Evolutionary conservation across 2,329 filamentous ascomycete species (phyloP).

Genomic region (Penicillium paneum): DNA sequence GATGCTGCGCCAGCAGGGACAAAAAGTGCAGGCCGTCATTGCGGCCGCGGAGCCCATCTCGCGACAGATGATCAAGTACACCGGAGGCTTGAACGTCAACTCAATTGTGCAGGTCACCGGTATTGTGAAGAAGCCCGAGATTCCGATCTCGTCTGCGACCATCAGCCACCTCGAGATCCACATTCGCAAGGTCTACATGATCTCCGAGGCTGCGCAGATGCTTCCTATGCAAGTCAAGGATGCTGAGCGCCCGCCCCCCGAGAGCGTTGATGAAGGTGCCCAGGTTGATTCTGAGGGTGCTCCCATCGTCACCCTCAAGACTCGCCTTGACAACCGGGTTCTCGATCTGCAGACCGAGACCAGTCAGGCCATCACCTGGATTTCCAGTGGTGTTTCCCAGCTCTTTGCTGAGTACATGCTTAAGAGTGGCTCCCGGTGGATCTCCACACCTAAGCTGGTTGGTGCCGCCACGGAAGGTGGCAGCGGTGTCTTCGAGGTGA

Average conservation of each 20-base stretch:
- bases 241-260: constrained; percentile 48
- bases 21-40: constrained; percentile 78
- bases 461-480: constrained; percentile 91
- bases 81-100: constrained; percentile 69
- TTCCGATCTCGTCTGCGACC: constrained; percentile 82
- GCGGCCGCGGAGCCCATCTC: constrained; percentile 63
- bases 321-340: constrained; percentile 83
- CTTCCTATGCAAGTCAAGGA: constrained; percentile 60
- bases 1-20: constrained; percentile 74
- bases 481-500: constrained; percentile 82
- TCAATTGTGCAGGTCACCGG: constrained; percentile 80
- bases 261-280: constrained; percentile 44
- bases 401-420: constrained; percentile 79
- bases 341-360: constrained; percentile 90
- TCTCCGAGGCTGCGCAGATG: constrained; percentile 61
- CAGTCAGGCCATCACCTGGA: constrained; percentile 80
- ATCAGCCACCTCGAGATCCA: constrained; percentile 82
- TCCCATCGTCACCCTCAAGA: constrained; percentile 76
- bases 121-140: constrained; percentile 73
- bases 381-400: constrained; percentile 62
- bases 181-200: constrained; percentile 76
- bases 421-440: constrained; percentile 70
- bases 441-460: constrained; percentile 86
- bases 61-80: constrained; percentile 94
- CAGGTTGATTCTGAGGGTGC: constrained; percentile 52